Conservation (phyloP, 2,329 filamentous ascomycete species). For the Colletotrichum destructivum region DNA sequence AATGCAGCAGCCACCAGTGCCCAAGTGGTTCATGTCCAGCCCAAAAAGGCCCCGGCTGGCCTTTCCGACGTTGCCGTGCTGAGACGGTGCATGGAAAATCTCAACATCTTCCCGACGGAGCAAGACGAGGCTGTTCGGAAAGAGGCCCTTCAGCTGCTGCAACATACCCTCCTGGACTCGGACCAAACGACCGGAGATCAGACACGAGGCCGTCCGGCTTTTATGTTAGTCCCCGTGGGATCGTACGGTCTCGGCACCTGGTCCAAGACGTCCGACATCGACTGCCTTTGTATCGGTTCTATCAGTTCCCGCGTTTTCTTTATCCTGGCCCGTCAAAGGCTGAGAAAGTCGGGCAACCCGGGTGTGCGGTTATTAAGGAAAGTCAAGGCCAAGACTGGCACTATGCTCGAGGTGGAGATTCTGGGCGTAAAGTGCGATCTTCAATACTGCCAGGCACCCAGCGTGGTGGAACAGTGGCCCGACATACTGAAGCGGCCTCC, state of each 20-base stretch:
- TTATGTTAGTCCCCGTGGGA: slow-evolving; percentile 74
- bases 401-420: slow-evolving; percentile 76
- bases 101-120: slow-evolving; percentile 62
- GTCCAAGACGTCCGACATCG: slow-evolving; percentile 73
- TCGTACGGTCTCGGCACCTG: slow-evolving; percentile 77
- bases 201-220: slow-evolving; percentile 45
- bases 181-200: slow-evolving; percentile 34
- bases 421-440: slow-evolving; percentile 72
- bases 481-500: slow-evolving; percentile 62
- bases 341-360: slow-evolving; percentile 61
- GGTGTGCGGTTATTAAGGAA: slow-evolving; percentile 69
- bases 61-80: slow-evolving; percentile 55
- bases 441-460: slow-evolving; percentile 72
- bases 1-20: neutral
- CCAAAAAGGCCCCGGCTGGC: slow-evolving; percentile 48
- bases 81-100: slow-evolving; percentile 53
- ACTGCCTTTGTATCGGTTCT: slow-evolving; percentile 76
- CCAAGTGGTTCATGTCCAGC: slow-evolving; percentile 52
- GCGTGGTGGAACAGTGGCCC: slow-evolving; percentile 57
- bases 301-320: slow-evolving; percentile 76
- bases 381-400: slow-evolving; percentile 71
- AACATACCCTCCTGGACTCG: slow-evolving; percentile 57
- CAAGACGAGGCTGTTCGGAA: slow-evolving; percentile 59
- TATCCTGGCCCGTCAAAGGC: slow-evolving; percentile 67
- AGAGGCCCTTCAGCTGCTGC: slow-evolving; percentile 62